Evolutionary conservation across 1,284 basidiomycete species (phyloP), one percentile per base, ranked within the genome.

Genomic region (Austroboletus novae-zelandiae): DNA sequence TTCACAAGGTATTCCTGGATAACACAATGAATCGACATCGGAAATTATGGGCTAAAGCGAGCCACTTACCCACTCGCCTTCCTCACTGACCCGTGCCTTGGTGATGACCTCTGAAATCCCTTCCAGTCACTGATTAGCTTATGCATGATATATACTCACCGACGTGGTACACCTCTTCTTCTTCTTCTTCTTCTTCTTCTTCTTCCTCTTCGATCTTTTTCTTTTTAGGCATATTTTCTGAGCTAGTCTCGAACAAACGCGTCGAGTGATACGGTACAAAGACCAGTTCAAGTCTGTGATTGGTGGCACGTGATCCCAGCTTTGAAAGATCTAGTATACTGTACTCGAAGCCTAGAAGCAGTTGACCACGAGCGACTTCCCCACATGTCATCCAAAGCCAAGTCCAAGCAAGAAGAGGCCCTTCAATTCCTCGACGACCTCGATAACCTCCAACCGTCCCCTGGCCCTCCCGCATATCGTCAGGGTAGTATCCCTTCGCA

Each of bases 371-470:
- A 48, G 18, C 45, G 9, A 29, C 37, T 5, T 37, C 7, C 27
- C 49, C 57, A 50, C 49, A 78, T 78, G 75, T 58, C 75, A 27
- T 68, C 76, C 45, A 88, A 84, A 65, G 71, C 83, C 43, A 91
- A 89, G 74, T 86, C 89, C 44, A 94, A 93, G 69, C 86, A 90
- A 50, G 83, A 93, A 65, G 93, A 97, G 68, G 94, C 91, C 15
- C 82, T 92, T 25, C 86, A 86, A 60, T 88, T 96, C 68, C 84
- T 97, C 49, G 90, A 94, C 62, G 90, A 94, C 65, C 87, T 97
- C 45, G 64, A 62, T 17, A 62, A 57, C 40, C 50, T 62, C 23
- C 62, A 81, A 17, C 70, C 72, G 14, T 56, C 70, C 13, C 59
- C 74, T 5, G 61, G 41, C 32, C 68, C 48, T 27, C 48, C 54